Evolutionary conservation across 1,139 yeast genomes (phyloP).

Genomic region (Candida albicans): DNA sequence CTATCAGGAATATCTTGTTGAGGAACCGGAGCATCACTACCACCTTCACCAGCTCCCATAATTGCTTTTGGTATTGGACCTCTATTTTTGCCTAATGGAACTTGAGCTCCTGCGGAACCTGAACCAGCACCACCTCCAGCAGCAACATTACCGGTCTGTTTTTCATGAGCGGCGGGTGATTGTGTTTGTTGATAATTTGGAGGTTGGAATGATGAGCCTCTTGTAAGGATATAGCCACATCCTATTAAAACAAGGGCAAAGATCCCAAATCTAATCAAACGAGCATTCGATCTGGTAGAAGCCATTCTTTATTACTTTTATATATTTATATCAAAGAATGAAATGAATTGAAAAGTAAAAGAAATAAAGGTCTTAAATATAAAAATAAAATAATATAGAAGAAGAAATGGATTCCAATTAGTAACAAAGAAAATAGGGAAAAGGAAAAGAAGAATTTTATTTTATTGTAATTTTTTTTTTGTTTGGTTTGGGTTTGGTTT

Average conservation of each 20-base stretch:
- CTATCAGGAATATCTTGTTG: slow-evolving; percentile 13
- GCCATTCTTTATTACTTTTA: slow-evolving; percentile 21
- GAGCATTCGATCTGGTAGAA: slow-evolving; percentile 58
- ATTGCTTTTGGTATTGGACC: slow-evolving; percentile 12
- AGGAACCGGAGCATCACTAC: slow-evolving; percentile 12
- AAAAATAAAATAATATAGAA: neutral
- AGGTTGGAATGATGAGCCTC: slow-evolving; percentile 53
- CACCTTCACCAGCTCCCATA: slow-evolving; percentile 11
- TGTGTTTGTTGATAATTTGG: slow-evolving; percentile 6
- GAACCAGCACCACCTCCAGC: slow-evolving; percentile 7
- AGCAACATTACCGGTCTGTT: neutral
- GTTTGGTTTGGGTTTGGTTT: neutral
- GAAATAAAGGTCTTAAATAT: neutral
- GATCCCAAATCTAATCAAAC: slow-evolving; percentile 59
- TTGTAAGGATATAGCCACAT: slow-evolving; percentile 61
- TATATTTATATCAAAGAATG: neutral
- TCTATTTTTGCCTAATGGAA: slow-evolving; percentile 9
- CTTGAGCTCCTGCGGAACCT: slow-evolving; percentile 9
- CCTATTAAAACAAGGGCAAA: slow-evolving; percentile 57
- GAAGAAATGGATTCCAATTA: neutral
- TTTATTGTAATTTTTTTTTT: neutral
- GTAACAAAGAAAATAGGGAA: no score
- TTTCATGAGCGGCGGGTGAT: slow-evolving; percentile 17
- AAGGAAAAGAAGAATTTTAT: neutral
- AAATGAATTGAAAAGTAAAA: neutral